These are phyloP conservation scores for Cercospora nicotianae DNA, from an alignment of 2,329 filamentous ascomycete species.

Conservation along the genomic window DNA sequence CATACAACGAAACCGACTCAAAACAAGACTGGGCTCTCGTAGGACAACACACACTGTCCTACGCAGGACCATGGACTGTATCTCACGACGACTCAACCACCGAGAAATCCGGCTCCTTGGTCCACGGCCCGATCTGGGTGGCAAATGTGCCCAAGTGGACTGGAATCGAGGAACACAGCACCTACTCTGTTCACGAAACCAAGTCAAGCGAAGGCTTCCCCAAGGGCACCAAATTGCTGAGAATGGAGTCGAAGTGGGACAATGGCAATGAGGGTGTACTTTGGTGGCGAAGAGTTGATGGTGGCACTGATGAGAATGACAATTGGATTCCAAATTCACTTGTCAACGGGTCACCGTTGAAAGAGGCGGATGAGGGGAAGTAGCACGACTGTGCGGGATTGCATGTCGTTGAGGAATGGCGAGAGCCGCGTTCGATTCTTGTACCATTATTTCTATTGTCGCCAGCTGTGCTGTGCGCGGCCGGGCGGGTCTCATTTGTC, in stretches of 20 bases:
- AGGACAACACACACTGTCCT: conserved; percentile 5
- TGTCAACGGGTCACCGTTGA: not conserved
- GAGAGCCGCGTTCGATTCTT: not conserved
- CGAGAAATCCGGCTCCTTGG: conserved; percentile 1
- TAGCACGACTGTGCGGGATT: not conserved
- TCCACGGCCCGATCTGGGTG: conserved; percentile 9
- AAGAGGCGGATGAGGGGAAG: not conserved
- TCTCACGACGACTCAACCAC: not conserved
- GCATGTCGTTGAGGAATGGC: not conserved
- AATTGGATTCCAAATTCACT: not conserved
- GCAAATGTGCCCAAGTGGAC: conserved; percentile 10
- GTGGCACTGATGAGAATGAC: not conserved
- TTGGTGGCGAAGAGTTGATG: conserved; percentile 10
- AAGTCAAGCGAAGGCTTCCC: not conserved
- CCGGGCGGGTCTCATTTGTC: not conserved
- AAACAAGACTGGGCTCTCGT: conserved; percentile 11
- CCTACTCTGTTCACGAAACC: conserved; percentile 2
- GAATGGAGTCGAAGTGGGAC: conserved; percentile 1
- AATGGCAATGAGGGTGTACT: conserved; percentile 6
- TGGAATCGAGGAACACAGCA: not conserved
- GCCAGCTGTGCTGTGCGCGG: not conserved
- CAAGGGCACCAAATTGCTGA: conserved; percentile 1
- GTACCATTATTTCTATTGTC: not conserved
- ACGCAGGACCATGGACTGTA: conserved; percentile 4
- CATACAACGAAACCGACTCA: conserved; percentile 5